phyloP scores from a whole-genome alignment of 73 alveolate species.

The Paramecium sexaurelia region DNA sequence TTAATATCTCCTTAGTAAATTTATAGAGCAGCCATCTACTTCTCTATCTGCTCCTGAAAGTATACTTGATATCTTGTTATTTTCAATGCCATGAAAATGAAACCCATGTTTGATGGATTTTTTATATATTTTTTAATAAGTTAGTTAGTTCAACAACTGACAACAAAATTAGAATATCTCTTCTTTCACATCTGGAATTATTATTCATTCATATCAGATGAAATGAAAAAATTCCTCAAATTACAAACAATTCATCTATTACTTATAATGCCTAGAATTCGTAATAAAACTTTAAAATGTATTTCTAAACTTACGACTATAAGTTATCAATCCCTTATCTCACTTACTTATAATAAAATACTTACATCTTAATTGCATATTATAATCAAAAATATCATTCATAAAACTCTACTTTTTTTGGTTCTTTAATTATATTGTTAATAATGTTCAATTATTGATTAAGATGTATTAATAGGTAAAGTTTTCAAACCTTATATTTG shows the following conservation, averaged over 20 bases:
- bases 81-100: neutral
- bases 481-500: too few relatives aligned
- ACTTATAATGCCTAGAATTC: too few relatives aligned
- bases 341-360: too few relatives aligned
- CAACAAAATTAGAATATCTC: neutral
- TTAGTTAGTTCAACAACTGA: neutral
- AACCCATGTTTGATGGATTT: neutral
- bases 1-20: neutral
- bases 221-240: too few relatives aligned
- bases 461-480: too few relatives aligned
- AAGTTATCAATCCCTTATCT: neutral
- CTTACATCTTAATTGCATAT: neutral
- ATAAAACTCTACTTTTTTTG: too few relatives aligned
- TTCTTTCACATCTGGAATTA: neutral
- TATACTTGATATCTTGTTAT: neutral
- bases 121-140: too few relatives aligned
- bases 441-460: neutral
- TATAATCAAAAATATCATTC: too few relatives aligned
- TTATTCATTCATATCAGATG: neutral
- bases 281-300: too few relatives aligned
- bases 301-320: too few relatives aligned
- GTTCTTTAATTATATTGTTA: neutral
- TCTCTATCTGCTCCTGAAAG: neutral
- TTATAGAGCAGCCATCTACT: neutral
- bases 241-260: too few relatives aligned